A percentile compares a stretch with the other conserved stretches of the same genome.
These are phyloP conservation scores for Silene noctiflora DNA, from an alignment of 179 eudicot species.

Conservation along the genomic window DNA sequence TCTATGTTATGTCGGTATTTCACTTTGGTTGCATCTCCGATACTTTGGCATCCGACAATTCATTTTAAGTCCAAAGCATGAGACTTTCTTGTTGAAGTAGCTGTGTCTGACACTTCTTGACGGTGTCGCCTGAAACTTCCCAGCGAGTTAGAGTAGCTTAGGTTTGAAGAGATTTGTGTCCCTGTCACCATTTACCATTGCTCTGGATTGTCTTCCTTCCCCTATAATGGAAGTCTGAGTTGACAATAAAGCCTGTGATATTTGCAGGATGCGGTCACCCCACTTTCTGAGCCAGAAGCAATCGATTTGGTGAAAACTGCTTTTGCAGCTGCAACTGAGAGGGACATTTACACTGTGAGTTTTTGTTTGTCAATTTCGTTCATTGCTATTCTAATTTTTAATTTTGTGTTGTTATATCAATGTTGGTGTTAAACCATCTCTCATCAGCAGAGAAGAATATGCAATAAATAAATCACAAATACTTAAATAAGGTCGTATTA, in stretches of 20 bases:
- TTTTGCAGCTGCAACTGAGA: constrained; percentile 93
- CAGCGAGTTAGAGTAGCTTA: neutral
- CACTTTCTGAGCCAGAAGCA: constrained; percentile 87
- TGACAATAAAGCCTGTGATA: constrained; percentile 18
- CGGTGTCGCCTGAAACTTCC: neutral
- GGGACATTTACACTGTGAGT: constrained; percentile 95
- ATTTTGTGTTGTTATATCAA: neutral
- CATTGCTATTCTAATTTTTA: constrained; percentile 3
- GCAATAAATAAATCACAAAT: neutral
- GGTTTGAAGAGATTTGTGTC: constrained; percentile 1
- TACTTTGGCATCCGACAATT: neutral
- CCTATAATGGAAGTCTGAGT: neutral
- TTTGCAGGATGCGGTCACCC: constrained; percentile 89
- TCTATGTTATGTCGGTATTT: neutral
- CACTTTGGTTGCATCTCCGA: neutral
- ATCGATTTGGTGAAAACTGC: constrained; percentile 91
- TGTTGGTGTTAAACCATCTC: neutral
- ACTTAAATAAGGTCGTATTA: neutral
- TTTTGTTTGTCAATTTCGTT: neutral
- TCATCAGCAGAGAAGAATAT: neutral
- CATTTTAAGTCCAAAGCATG: neutral
- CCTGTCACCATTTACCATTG: neutral
- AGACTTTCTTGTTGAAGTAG: neutral
- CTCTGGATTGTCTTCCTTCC: neutral
- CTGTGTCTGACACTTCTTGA: neutral